These are phyloP conservation scores for Lipomyces spencermartinsiae DNA, from an alignment of 805 yeast genomes.

Conservation along the genomic window DNA sequence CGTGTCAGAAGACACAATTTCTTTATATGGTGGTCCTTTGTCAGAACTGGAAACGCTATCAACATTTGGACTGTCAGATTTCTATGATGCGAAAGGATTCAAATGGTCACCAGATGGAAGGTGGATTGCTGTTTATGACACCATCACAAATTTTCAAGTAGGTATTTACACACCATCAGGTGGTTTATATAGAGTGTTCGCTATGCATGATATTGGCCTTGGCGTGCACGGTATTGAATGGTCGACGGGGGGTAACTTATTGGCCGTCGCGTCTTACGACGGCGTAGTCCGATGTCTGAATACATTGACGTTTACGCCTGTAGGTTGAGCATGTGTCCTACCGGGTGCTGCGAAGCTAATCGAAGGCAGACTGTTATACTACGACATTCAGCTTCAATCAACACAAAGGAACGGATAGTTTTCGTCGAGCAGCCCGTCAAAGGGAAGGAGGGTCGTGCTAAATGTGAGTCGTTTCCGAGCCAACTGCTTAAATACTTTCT, in stretches of 20 bases:
- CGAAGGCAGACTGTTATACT: slow-evolving; percentile 18
- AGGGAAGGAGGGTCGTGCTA: slow-evolving; percentile 19
- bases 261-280: slow-evolving; percentile 34
- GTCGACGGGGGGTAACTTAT: slow-evolving; percentile 29
- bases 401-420: slow-evolving; percentile 16
- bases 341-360: neutral
- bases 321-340: slow-evolving; percentile 2
- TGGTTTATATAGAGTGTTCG: slow-evolving; percentile 23
- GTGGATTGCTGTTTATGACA: slow-evolving; percentile 36
- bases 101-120: slow-evolving; percentile 37
- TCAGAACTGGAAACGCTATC: slow-evolving; percentile 10
- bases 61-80: slow-evolving; percentile 15
- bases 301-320: slow-evolving; percentile 36
- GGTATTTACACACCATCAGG: slow-evolving; percentile 32
- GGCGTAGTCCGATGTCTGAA: slow-evolving; percentile 32
- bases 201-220: slow-evolving; percentile 18
- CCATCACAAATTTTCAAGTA: slow-evolving; percentile 24
- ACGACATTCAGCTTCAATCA: slow-evolving; percentile 18
- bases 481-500: neutral
- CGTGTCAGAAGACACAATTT: slow-evolving; percentile 28
- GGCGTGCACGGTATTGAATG: slow-evolving; percentile 33
- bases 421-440: slow-evolving; percentile 34
- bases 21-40: slow-evolving; percentile 28
- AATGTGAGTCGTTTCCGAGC: slow-evolving; percentile 13
- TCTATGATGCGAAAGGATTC: slow-evolving; percentile 25